Evolutionary conservation across 352 stramenopile species (phyloP).

Genomic region (Pythium pyrilobum): DNA sequence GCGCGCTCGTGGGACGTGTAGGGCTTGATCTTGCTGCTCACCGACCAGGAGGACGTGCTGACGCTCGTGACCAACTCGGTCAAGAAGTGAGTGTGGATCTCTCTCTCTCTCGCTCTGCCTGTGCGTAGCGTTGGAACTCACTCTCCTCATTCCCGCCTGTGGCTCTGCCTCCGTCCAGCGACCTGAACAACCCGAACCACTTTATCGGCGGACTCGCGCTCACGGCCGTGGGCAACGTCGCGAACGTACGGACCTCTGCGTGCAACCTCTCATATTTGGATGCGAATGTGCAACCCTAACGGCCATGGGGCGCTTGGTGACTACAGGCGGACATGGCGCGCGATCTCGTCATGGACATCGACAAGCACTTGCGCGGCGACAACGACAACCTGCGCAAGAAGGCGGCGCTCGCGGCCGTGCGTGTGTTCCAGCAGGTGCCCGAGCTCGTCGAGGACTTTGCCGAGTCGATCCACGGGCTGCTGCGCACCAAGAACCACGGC

Average conservation of each 20-base stretch:
- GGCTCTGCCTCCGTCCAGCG: conserved; percentile 28
- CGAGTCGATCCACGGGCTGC: conserved; percentile 92
- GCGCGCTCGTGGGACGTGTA: conserved; percentile 5
- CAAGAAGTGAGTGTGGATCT: conserved; percentile 80
- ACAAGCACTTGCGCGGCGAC: conserved; percentile 89
- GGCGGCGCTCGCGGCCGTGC: conserved; percentile 92
- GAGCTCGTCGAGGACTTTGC: conserved; percentile 99
- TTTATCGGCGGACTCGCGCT: conserved; percentile 97
- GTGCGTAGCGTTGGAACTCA: neutral
- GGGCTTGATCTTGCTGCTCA: conserved; percentile 96
- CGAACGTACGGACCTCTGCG: conserved; percentile 59
- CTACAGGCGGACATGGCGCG: conserved; percentile 94
- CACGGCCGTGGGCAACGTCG: conserved; percentile 97
- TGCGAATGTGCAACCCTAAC: no score
- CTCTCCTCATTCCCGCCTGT: neutral
- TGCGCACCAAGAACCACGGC: conserved; percentile 96
- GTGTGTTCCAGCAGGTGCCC: conserved; percentile 93
- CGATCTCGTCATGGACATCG: conserved; percentile 97
- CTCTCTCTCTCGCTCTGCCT: neutral
- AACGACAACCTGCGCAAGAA: conserved; percentile 99
- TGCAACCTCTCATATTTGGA: neutral
- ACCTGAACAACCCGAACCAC: conserved; percentile 92
- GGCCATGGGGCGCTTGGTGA: neutral
- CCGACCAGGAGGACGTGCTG: conserved; percentile 98
- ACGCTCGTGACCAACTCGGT: conserved; percentile 99